Conservation (phyloP, 179 eudicot genomes). For the Heliamphora pulchella region DNA sequence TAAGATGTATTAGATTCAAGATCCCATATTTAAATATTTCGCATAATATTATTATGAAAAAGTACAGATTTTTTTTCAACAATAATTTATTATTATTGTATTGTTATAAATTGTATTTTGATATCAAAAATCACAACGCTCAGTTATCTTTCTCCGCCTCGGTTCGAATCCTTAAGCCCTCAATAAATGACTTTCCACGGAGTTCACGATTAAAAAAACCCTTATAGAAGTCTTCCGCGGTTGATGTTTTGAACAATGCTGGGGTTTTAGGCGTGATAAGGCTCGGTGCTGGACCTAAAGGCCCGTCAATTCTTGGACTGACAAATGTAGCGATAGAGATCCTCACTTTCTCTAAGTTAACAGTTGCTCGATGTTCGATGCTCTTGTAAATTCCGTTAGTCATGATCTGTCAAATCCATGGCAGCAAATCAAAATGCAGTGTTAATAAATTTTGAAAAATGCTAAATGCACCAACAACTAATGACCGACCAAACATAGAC, state of each 20-base stretch:
- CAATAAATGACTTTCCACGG: constrained; percentile 23
- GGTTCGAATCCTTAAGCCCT: constrained; percentile 18
- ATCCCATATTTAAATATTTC: too few species aligned
- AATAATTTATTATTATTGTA: too few species aligned
- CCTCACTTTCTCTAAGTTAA: constrained; percentile 27
- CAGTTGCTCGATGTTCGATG: constrained; percentile 34
- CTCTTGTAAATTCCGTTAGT: constrained; percentile 35
- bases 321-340: constrained; percentile 33
- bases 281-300: constrained; percentile 31
- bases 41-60: too few species aligned
- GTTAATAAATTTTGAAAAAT: too few species aligned
- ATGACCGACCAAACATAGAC: too few species aligned
- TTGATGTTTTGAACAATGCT: constrained; percentile 21
- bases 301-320: constrained; percentile 19
- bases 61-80: too few species aligned
- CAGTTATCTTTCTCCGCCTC: neutral
- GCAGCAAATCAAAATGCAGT: neutral
- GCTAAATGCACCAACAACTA: too few species aligned
- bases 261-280: constrained; percentile 21
- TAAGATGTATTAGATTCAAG: too few species aligned
- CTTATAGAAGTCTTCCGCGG: constrained; percentile 17
- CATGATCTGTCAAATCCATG: constrained; percentile 23
- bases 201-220: constrained; percentile 24
- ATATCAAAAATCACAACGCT: too few species aligned
- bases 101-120: too few species aligned